A percentile compares a stretch with the other conserved stretches of the same genome.
These are phyloP conservation scores for Fusarium sp. DNA, from an alignment of 2,329 filamentous ascomycete species.

Conservation along the genomic window DNA sequence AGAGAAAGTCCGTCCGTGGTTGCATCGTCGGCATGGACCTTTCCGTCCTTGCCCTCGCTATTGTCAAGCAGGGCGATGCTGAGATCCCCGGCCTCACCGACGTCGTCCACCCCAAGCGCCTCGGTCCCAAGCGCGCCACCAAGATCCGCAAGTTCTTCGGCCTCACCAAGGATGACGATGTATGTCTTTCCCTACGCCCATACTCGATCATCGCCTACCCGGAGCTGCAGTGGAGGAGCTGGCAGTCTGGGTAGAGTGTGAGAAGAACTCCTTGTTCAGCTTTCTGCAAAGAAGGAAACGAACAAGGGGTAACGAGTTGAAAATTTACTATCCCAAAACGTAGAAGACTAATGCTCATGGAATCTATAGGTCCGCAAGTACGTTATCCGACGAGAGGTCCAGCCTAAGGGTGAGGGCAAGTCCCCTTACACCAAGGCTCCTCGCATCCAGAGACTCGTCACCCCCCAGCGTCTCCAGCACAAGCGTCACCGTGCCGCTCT, in stretches of 20 bases:
- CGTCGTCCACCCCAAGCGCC: conserved; percentile 97
- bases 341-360: conserved; percentile 56
- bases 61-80: conserved; percentile 97
- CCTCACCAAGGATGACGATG: conserved; percentile 99
- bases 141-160: conserved; percentile 99
- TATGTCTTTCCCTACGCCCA: conserved; percentile 76
- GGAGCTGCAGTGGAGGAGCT: conserved; percentile 60
- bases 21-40: conserved; percentile 98
- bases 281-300: conserved; percentile 14
- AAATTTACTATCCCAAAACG: conserved; percentile 26
- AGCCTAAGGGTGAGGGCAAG: conserved; percentile 97
- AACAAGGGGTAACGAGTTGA: conserved; percentile 45
- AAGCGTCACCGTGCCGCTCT: conserved; percentile 98
- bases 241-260: conserved; percentile 71
- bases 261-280: conserved; percentile 56
- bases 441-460: conserved; percentile 99
- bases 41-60: conserved; percentile 90
- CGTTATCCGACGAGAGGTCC: conserved; percentile 98
- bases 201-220: conserved; percentile 79
- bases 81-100: conserved; percentile 98
- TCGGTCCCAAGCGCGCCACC: conserved; percentile 99
- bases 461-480: conserved; percentile 99
- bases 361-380: conserved; percentile 91
- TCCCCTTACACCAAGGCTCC: conserved; percentile 99
- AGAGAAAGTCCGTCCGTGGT: conserved; percentile 98